phyloP scores from a whole-genome alignment of 2,329 filamentous ascomycete species.

The Aspergillus persii region DNA sequence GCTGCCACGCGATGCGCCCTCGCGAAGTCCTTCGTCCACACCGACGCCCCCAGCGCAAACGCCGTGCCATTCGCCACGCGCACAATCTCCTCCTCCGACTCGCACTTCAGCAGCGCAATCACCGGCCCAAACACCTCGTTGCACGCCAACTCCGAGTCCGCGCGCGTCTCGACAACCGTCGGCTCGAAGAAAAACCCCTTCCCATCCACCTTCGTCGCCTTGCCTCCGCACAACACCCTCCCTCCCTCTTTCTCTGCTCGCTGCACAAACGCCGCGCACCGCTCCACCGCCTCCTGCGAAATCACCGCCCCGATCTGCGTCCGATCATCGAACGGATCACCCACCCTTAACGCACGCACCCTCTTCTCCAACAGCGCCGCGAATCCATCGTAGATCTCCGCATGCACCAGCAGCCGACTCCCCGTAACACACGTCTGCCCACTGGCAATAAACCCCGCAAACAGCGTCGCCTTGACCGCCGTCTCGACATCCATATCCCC shows the following conservation, averaged over 20 bases:
- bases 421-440: conserved; percentile 58
- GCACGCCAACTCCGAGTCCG: conserved; percentile 24
- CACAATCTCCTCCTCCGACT: conserved; percentile 48
- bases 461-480: conserved; percentile 34
- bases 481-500: conserved; percentile 31
- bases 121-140: conserved; percentile 54
- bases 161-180: conserved; percentile 38
- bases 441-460: conserved; percentile 51
- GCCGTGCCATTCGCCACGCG: conserved; percentile 50
- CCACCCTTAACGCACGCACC: conserved; percentile 56
- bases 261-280: conserved; percentile 32
- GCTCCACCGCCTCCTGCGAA: conserved; percentile 44
- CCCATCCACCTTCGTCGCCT: conserved; percentile 47
- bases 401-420: conserved; percentile 53
- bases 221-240: conserved; percentile 48
- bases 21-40: conserved; percentile 52
- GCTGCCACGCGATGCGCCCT: conserved; percentile 49
- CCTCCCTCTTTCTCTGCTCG: conserved; percentile 41
- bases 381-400: conserved; percentile 43
- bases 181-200: conserved; percentile 52
- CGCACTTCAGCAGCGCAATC: conserved; percentile 49
- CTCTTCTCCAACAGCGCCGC: conserved; percentile 43
- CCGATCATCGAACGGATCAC: conserved; percentile 54
- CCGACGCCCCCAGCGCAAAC: conserved; percentile 51
- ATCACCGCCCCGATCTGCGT: conserved; percentile 66